Percentiles rank a stretch among this genome's conserved stretches.
Evolutionary conservation across 495 filamentous ascomycete species (phyloP).

Genomic region (Trichoderma orchidacearum): DNA sequence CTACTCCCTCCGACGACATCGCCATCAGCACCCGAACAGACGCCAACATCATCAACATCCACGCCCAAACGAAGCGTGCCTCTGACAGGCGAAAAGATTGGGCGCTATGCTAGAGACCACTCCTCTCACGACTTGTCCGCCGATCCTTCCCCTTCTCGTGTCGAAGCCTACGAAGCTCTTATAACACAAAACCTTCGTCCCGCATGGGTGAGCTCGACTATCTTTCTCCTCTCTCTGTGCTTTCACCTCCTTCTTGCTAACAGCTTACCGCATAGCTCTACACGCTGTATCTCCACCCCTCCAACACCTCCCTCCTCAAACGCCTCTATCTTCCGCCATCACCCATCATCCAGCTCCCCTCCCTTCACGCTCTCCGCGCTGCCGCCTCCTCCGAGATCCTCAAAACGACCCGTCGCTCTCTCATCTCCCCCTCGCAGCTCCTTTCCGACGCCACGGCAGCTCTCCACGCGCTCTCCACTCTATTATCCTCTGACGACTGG

Average conservation of each 20-base stretch:
- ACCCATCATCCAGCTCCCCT: conserved; percentile 40
- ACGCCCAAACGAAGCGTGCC: conserved; percentile 1
- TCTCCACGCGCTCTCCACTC: conserved; percentile 56
- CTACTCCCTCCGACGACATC: conserved; percentile 44
- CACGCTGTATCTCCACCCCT: conserved; percentile 57
- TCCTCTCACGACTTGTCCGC: conserved; percentile 2
- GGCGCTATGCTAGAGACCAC: conserved; percentile 47
- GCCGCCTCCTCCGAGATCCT: conserved; percentile 63
- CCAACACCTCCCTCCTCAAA: conserved; percentile 48
- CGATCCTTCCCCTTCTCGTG: conserved; percentile 20
- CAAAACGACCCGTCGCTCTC: conserved; percentile 38
- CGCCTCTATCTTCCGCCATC: conserved; percentile 58
- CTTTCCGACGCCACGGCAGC: conserved; percentile 58
- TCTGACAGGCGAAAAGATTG: conserved; percentile 30
- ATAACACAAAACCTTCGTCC: conserved; percentile 70
- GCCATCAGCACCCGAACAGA: conserved; percentile 11
- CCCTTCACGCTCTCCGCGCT: conserved; percentile 50
- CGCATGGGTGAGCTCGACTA: conserved; percentile 54
- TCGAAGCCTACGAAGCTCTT: conserved; percentile 69
- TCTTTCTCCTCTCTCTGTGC: background rate
- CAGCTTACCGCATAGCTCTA: conserved; percentile 45
- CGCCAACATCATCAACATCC: conserved; percentile 41
- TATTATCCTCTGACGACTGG: conserved; percentile 45
- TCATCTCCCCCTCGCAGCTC: conserved; percentile 44
- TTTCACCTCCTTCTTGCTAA: background rate